These are phyloP conservation scores for Globisporangium cylindrosporum DNA, from an alignment of 352 stramenopile species.

Conservation along the genomic window DNA sequence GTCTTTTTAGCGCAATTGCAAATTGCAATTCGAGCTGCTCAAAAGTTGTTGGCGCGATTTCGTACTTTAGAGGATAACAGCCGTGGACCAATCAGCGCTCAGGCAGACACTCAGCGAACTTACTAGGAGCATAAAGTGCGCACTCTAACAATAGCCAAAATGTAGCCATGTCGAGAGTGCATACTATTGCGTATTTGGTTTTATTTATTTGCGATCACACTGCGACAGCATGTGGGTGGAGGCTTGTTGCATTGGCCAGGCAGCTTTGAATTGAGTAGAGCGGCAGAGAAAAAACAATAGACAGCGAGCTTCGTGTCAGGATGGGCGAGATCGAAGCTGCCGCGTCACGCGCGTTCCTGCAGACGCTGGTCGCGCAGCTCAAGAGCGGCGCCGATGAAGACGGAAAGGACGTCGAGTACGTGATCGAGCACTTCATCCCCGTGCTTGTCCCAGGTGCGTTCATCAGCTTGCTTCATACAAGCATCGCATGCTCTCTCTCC, in stretches of 20 bases:
- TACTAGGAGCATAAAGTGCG: background rate
- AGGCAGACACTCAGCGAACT: background rate
- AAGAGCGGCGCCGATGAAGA: constrained; percentile 21
- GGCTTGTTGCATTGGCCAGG: background rate
- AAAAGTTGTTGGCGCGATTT: constrained; percentile 10
- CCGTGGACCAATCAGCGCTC: constrained; percentile 7
- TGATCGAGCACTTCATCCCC: constrained; percentile 55
- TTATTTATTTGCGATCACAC: no score
- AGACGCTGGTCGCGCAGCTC: constrained; percentile 34
- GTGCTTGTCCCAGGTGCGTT: constrained; percentile 52
- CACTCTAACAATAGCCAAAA: constrained; percentile 5
- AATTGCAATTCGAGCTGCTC: background rate
- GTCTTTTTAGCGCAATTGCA: background rate
- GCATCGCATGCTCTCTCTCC: background rate
- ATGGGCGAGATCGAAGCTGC: constrained; percentile 32
- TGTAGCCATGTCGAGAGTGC: constrained; percentile 8
- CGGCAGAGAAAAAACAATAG: background rate
- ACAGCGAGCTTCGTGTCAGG: background rate
- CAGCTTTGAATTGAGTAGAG: background rate
- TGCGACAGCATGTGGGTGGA: no score
- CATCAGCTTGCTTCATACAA: background rate
- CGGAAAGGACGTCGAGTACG: constrained; percentile 39
- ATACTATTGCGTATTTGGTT: background rate
- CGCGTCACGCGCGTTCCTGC: constrained; percentile 38
- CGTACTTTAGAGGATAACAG: constrained; percentile 11